Evolutionary conservation across 306 rosid species (phyloP).

Genomic region (Corylus avellana): DNA sequence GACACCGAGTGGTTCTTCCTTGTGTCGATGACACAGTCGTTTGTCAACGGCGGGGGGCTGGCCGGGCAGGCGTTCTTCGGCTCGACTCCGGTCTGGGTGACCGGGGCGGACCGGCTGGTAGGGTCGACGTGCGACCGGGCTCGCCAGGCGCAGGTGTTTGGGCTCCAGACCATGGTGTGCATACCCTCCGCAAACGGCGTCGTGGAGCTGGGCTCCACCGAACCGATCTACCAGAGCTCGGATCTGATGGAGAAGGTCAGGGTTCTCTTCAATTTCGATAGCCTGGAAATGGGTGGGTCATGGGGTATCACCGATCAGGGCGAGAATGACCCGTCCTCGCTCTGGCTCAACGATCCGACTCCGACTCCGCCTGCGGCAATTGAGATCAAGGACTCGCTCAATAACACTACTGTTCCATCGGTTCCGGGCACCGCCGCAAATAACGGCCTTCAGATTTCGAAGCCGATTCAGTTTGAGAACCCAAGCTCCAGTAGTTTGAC

Average conservation of each 20-base stretch:
- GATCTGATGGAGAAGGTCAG: conserved; percentile 82
- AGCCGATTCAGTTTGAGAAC: conserved; percentile 53
- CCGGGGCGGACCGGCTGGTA: conserved; percentile 54
- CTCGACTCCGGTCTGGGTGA: conserved; percentile 68
- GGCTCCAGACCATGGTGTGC: conserved; percentile 73
- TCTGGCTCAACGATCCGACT: conserved; percentile 69
- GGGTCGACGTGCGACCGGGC: conserved; percentile 71
- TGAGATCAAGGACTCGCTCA: conserved; percentile 55
- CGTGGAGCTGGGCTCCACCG: conserved; percentile 84
- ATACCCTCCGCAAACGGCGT: conserved; percentile 80
- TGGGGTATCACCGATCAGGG: conserved; percentile 78
- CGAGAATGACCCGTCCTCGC: conserved; percentile 79
- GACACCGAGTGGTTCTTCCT: conserved; percentile 97
- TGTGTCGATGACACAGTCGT: conserved; percentile 88
- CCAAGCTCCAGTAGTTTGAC: conserved; percentile 62
- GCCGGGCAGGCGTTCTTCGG: conserved; percentile 68
- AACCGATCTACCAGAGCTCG: conserved; percentile 55
- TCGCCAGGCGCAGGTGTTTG: conserved; percentile 60
- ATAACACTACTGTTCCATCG: conserved; percentile 18
- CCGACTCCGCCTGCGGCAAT: conserved; percentile 29
- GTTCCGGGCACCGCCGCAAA: conserved; percentile 28
- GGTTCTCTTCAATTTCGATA: conserved; percentile 72
- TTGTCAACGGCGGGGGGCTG: conserved; percentile 61
- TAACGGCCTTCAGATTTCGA: conserved; percentile 27
- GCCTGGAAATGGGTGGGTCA: conserved; percentile 53